These are phyloP conservation scores for Colletotrichum navitas DNA, from an alignment of 2,329 filamentous ascomycete species.

Conservation along the genomic window DNA sequence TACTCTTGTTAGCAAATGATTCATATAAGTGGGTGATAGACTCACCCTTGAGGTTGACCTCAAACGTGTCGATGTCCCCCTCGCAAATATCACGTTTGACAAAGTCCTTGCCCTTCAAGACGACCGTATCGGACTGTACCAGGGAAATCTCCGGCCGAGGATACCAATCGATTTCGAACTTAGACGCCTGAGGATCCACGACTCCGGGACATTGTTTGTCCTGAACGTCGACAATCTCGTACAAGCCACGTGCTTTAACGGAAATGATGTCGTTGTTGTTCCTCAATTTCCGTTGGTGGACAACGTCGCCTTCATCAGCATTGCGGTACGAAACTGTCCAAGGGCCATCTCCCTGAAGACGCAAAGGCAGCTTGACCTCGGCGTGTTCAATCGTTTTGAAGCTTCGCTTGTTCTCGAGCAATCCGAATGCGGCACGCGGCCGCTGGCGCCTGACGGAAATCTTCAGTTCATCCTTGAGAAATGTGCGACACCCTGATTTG, in stretches of 20 bases:
- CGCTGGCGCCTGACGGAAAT: conserved; percentile 90
- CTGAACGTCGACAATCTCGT: conserved; percentile 81
- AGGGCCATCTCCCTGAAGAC: conserved; percentile 86
- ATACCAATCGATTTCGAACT: conserved; percentile 88
- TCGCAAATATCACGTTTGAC: conserved; percentile 90
- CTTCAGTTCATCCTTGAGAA: conserved; percentile 85
- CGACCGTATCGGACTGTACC: conserved; percentile 73
- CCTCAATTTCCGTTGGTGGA: conserved; percentile 62
- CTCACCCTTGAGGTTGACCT: conserved; percentile 82
- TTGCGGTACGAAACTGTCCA: conserved; percentile 87
- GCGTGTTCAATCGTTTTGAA: conserved; percentile 83
- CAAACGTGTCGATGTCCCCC: conserved; percentile 90
- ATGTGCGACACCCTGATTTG: conserved; percentile 85
- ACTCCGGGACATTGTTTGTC: conserved; percentile 87
- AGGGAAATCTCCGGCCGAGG: conserved; percentile 80
- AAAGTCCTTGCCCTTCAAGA: conserved; percentile 64
- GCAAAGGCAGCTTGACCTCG: conserved; percentile 80
- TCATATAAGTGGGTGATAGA: conserved; percentile 13
- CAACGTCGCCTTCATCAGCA: conserved; percentile 63
- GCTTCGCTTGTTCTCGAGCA: conserved; percentile 82
- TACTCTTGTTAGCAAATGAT: conserved; percentile 55
- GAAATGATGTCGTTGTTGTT: conserved; percentile 76
- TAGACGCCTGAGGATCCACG: conserved; percentile 79
- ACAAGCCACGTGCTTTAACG: conserved; percentile 77
- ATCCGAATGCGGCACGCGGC: conserved; percentile 87